Conservation (phyloP, 2,329 filamentous ascomycete genomes). For the Fusarium xylarioides region DNA sequence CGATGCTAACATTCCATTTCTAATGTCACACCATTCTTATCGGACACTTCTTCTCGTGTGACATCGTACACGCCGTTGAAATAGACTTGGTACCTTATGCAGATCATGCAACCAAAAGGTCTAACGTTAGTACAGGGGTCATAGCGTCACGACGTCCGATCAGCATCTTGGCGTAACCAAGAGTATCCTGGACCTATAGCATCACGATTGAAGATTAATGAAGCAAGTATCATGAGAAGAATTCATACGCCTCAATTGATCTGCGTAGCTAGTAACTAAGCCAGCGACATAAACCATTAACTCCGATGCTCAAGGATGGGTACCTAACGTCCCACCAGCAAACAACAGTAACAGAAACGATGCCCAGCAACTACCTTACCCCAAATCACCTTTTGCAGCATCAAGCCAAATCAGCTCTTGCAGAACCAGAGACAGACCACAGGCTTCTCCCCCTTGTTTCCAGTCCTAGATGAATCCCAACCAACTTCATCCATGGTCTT, state of each 20-base stretch:
- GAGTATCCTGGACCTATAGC: no score
- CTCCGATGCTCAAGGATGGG: background rate
- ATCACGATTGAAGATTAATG: background rate
- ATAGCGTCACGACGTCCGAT: background rate
- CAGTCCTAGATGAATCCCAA: slow-evolving; percentile 64
- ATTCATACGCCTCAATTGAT: background rate
- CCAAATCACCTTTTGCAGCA: background rate
- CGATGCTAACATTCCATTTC: background rate
- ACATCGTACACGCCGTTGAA: background rate
- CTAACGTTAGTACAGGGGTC: background rate
- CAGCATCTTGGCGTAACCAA: background rate
- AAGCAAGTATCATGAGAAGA: fast-evolving
- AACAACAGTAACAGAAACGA: background rate
- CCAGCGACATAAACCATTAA: background rate
- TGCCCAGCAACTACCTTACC: background rate
- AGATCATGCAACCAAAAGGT: background rate
- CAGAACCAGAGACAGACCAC: slow-evolving; percentile 70
- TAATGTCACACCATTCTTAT: background rate
- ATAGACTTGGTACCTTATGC: slow-evolving; percentile 1
- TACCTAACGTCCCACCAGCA: background rate
- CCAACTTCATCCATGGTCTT: slow-evolving; percentile 65
- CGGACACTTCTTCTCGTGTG: background rate
- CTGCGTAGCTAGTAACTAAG: background rate
- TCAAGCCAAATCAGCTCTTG: slow-evolving; percentile 52
- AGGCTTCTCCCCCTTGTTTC: slow-evolving; percentile 57